phyloP scores from a whole-genome alignment of 2,329 filamentous ascomycete species.

The Cercospora zeina region DNA sequence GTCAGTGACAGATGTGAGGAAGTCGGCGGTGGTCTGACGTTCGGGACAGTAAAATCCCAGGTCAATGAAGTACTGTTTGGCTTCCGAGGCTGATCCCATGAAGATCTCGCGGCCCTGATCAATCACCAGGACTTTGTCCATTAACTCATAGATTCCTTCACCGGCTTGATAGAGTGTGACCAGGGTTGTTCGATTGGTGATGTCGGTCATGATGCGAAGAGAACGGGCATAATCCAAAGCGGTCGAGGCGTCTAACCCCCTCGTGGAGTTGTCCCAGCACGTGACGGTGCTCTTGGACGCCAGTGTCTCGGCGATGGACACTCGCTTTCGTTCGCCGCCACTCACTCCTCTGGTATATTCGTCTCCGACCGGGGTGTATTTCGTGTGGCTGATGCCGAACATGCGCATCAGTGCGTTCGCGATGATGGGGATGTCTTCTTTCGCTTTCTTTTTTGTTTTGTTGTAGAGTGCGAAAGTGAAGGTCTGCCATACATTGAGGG shows the following conservation, averaged over 20 bases:
- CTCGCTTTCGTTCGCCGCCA: slow-evolving; percentile 78
- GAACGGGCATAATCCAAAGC: slow-evolving; percentile 76
- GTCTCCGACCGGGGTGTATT: slow-evolving; percentile 73
- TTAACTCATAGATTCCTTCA: slow-evolving; percentile 68
- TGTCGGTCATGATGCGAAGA: slow-evolving; percentile 76
- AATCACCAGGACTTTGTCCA: slow-evolving; percentile 80
- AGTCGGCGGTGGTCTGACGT: slow-evolving; percentile 72
- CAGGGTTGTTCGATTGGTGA: slow-evolving; percentile 68
- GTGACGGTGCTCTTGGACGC: slow-evolving; percentile 72
- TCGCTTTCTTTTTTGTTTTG: slow-evolving; percentile 69
- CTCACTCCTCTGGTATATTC: slow-evolving; percentile 71
- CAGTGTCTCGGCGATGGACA: slow-evolving; percentile 75
- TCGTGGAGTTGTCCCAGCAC: slow-evolving; percentile 77
- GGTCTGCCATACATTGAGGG: slow-evolving; percentile 75
- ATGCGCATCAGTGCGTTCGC: slow-evolving; percentile 71
- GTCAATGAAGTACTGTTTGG: slow-evolving; percentile 65
- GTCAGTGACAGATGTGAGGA: slow-evolving; percentile 74
- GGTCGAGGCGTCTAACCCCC: slow-evolving; percentile 76
- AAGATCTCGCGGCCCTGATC: slow-evolving; percentile 70
- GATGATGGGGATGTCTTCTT: slow-evolving; percentile 65
- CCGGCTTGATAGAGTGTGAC: slow-evolving; percentile 72
- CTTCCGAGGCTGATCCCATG: slow-evolving; percentile 62
- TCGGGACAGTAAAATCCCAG: slow-evolving; percentile 63
- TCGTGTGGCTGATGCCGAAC: slow-evolving; percentile 76
- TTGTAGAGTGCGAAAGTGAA: slow-evolving; percentile 72